Conservation (phyloP, 805 yeast genomes). For the Saitoella complicata region DNA sequence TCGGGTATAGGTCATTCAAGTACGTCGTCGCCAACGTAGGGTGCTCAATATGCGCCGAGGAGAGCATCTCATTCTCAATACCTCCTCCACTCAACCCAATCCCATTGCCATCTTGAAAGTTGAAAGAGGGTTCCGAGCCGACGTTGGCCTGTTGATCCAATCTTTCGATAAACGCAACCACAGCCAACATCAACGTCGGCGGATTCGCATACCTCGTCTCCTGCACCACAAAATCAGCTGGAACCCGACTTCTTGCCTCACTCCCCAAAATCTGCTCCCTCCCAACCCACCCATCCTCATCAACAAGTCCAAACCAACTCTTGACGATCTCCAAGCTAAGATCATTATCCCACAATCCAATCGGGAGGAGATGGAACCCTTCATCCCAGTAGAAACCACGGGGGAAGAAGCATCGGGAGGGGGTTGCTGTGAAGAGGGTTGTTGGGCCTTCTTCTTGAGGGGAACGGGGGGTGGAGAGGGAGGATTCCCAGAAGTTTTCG, state of each 20-base stretch:
- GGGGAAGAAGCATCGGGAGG: constrained; percentile 88
- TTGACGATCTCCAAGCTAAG: constrained; percentile 37
- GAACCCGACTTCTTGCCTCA: constrained; percentile 80
- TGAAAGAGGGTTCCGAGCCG: constrained; percentile 1
- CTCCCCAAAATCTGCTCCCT: constrained; percentile 87
- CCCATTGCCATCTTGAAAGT: constrained; percentile 2
- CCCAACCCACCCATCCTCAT: constrained; percentile 91
- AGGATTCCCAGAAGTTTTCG: constrained; percentile 10
- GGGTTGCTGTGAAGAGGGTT: constrained; percentile 67
- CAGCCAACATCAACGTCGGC: constrained; percentile 64
- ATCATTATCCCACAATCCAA: constrained; percentile 50
- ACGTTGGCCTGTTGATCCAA: neutral
- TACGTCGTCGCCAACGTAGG: constrained; percentile 26
- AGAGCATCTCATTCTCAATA: constrained; percentile 21
- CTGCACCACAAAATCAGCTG: constrained; percentile 66
- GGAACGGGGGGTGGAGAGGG: constrained; percentile 4
- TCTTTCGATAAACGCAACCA: constrained; percentile 11
- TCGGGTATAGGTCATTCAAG: constrained; percentile 55
- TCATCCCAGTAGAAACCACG: constrained; percentile 98
- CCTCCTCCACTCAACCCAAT: constrained; percentile 1
- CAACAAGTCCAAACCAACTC: constrained; percentile 79
- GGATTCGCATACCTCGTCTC: constrained; percentile 88
- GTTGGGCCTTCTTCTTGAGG: constrained; percentile 62
- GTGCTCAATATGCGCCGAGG: constrained; percentile 35
- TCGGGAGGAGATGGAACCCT: constrained; percentile 80